These are phyloP conservation scores for Macrolepiota dolichaula DNA, from an alignment of 768 basidiomycete genomes.

Conservation along the genomic window DNA sequence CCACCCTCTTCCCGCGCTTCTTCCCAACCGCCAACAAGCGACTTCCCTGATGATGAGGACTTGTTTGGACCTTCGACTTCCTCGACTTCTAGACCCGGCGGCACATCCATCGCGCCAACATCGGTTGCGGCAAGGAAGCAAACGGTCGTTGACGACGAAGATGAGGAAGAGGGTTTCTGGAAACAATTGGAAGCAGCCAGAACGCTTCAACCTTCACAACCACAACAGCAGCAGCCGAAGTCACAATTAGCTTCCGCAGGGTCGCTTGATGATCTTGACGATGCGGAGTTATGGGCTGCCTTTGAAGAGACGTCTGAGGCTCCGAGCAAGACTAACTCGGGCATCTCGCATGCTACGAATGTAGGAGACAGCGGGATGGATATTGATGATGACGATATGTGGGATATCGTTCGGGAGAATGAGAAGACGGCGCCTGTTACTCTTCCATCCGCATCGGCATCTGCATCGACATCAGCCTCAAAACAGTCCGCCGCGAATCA, in stretches of 20 bases:
- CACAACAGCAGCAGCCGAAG: conserved; percentile 10
- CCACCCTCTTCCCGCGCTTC: conserved; percentile 19
- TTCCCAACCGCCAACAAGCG: conserved; percentile 19
- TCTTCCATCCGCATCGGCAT: neutral
- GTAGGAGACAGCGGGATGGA: conserved; percentile 2
- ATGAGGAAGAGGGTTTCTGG: conserved; percentile 69
- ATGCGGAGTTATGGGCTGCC: conserved; percentile 21
- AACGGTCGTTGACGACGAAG: conserved; percentile 17
- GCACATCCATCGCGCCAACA: neutral
- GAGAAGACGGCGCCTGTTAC: conserved; percentile 29
- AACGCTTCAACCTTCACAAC: conserved; percentile 19
- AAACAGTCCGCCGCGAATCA: conserved; percentile 27
- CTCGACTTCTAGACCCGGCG: conserved; percentile 8
- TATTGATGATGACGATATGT: conserved; percentile 61
- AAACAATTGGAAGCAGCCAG: conserved; percentile 52
- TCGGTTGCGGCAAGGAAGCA: neutral
- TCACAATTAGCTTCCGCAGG: conserved; percentile 12
- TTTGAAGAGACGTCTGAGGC: conserved; percentile 22
- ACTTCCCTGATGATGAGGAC: conserved; percentile 16
- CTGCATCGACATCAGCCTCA: conserved; percentile 7
- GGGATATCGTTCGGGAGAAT: conserved; percentile 62
- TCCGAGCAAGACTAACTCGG: conserved; percentile 10
- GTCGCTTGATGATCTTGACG: conserved; percentile 22
- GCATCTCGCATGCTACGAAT: conserved; percentile 26
- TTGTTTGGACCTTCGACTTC: conserved; percentile 10